A percentile compares a stretch with the other conserved stretches of the same genome.
Evolutionary conservation across 345 rosid genomes (phyloP).

Genomic region (Citrus mangshanensis): DNA sequence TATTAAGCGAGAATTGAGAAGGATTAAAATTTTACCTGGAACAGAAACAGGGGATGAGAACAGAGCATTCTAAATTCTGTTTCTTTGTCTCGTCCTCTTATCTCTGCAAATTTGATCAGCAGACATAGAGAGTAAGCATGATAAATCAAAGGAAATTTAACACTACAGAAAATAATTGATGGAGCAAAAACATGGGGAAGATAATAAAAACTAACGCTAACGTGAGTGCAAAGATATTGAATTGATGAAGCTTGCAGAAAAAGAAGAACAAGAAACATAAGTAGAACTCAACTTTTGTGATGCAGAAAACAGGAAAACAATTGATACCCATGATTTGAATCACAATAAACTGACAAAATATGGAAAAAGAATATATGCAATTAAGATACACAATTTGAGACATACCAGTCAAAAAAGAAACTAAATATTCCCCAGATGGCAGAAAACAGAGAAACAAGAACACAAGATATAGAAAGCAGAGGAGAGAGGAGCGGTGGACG

Average conservation of each 20-base stretch:
- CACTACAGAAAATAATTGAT: neutral
- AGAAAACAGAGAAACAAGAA: constrained; percentile 4
- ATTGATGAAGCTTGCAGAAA: neutral
- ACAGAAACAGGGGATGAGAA: constrained; percentile 1
- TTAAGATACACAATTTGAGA: neutral
- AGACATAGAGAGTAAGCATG: neutral
- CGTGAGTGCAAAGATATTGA: constrained; percentile 7
- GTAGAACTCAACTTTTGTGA: neutral
- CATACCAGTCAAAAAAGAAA: constrained; percentile 20
- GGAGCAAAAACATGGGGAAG: neutral
- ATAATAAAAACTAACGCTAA: neutral
- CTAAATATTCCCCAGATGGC: constrained; percentile 4
- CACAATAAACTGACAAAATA: neutral
- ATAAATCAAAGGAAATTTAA: neutral
- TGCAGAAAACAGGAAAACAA: neutral
- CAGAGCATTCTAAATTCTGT: neutral
- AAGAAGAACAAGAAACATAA: neutral
- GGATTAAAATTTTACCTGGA: neutral
- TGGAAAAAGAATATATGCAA: neutral
- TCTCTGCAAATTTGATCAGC: constrained; percentile 1
- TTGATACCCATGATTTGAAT: neutral
- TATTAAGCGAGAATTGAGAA: neutral
- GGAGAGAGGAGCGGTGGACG: constrained; percentile 20
- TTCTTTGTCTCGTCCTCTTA: neutral
- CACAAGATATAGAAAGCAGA: constrained; percentile 7